Evolutionary conservation across 2,329 filamentous ascomycete species (phyloP).

Genomic region (Paracamarosporium sp.): DNA sequence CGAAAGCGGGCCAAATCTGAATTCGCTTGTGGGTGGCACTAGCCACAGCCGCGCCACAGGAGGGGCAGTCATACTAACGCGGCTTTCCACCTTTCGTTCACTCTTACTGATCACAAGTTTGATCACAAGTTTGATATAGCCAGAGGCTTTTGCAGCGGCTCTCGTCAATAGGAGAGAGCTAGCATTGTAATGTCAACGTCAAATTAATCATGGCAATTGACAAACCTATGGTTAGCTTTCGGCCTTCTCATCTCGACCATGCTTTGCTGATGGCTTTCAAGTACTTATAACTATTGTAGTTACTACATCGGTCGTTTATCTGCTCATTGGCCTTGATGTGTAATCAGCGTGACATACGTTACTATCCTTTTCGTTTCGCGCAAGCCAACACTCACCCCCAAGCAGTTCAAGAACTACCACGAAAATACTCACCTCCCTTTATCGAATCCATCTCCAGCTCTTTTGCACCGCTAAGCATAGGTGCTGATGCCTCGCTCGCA

Average conservation of each 20-base stretch:
- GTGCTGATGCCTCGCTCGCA: slow-evolving; percentile 36
- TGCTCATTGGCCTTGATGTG: background rate
- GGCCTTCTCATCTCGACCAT: background rate
- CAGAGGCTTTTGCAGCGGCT: too few species aligned
- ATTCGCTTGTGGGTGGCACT: slow-evolving; percentile 16
- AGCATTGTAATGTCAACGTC: background rate
- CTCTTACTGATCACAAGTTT: too few species aligned
- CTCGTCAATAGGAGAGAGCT: too few species aligned
- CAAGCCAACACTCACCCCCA: slow-evolving; percentile 24
- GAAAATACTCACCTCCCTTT: slow-evolving; percentile 37
- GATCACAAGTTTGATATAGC: too few species aligned
- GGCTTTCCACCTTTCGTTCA: too few species aligned
- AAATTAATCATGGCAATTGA: background rate
- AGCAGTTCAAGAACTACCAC: slow-evolving; percentile 36
- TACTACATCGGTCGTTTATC: background rate
- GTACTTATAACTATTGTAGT: background rate
- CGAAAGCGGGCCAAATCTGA: slow-evolving; percentile 16
- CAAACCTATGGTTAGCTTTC: background rate
- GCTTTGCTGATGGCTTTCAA: background rate
- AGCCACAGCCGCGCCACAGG: slow-evolving; percentile 3
- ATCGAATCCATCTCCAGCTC: slow-evolving; percentile 23
- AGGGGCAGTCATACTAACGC: background rate
- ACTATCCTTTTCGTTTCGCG: slow-evolving; percentile 35
- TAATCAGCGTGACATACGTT: slow-evolving; percentile 31
- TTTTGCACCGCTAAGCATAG: slow-evolving; percentile 28